Base-by-base conservation (phyloP, 495 filamentous ascomycete genomes). In the Aspergillus incahuasiensis region DNA sequence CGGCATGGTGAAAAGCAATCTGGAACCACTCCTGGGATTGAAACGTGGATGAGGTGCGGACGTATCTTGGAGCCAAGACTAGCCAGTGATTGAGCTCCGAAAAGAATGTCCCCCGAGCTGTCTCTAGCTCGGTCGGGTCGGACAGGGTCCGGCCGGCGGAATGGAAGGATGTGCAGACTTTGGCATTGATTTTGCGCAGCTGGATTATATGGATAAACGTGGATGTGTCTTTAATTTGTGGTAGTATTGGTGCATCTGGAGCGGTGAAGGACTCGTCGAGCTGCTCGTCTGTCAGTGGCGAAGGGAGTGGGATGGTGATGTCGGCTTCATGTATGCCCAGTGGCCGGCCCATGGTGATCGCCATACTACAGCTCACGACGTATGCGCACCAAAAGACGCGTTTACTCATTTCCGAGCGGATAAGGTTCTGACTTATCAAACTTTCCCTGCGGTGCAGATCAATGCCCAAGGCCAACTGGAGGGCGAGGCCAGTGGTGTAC, bases 171-270 rank as follows among this genome's bases (percentile, higher is more conserved):
- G 22, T 44, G 28, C 52, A 57, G 22, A 57, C 35, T 8, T 2
- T 48, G 13, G 55, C 55, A 16, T 57, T 57, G 25, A 40, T 39
- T 30, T 49, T 34, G 1, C 55, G 55, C 13, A 57, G 34, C 19
- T 45, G 20, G n/a, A 57, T 57, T 12, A 57, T 57, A 46, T 57
- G 55, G 32, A 52, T 57, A 40, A 57, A 57, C 7, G 55, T 46
- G 1, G 48, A 57, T 18, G 39, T 57, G 21, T 57, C 47, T 13
- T 39, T 51, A 3, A 52, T 25, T 20, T 46, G 38, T 0, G 55
- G 41, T n/a, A 52, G 34, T 18, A 51, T 25, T 16, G 43, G 55
- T 1, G 25, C 25, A 4, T 28, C 25, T 8, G 25, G 25, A 4
- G 25, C 25, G 8, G 8, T 28, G 25, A 28, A 28, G 8, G 25